Percentiles rank a stretch among this genome's conserved stretches.
Evolutionary conservation across 352 stramenopile species (phyloP).

Genomic region (Thalassiosira ordinaria): DNA sequence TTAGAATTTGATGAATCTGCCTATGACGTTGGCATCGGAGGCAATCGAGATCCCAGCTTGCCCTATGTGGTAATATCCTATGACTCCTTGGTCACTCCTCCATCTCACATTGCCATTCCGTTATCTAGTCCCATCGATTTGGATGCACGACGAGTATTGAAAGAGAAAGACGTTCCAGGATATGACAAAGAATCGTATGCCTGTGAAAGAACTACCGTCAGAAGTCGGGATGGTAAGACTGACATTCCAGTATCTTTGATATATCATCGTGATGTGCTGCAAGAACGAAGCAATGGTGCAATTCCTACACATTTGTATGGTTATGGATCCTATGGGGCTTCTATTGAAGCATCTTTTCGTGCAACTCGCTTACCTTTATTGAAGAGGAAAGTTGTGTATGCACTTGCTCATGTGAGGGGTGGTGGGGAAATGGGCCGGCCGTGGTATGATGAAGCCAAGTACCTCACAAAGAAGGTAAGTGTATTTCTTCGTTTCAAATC

Average conservation of each 20-base stretch:
- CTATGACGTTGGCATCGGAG: slow-evolving; percentile 88
- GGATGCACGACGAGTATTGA: slow-evolving; percentile 89
- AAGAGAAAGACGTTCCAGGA: slow-evolving; percentile 91
- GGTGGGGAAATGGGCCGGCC: slow-evolving; percentile 96
- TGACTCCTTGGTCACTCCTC: slow-evolving; percentile 92
- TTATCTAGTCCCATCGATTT: slow-evolving; percentile 78
- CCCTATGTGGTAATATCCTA: slow-evolving; percentile 91
- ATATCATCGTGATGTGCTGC: slow-evolving; percentile 76
- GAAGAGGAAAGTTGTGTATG: slow-evolving; percentile 95
- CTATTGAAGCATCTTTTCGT: slow-evolving; percentile 92
- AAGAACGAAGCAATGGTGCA: slow-evolving; percentile 34
- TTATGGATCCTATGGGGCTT: slow-evolving; percentile 95
- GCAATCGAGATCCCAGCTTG: slow-evolving; percentile 90
- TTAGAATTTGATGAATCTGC: slow-evolving; percentile 91
- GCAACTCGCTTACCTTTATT: slow-evolving; percentile 91
- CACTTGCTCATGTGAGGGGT: slow-evolving; percentile 96
- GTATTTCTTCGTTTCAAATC: too few relatives aligned
- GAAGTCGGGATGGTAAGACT: slow-evolving; percentile 88
- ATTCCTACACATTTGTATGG: slow-evolving; percentile 90
- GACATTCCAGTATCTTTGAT: slow-evolving; percentile 87
- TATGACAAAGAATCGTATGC: slow-evolving; percentile 93
- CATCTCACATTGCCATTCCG: slow-evolving; percentile 86
- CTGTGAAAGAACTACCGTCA: slow-evolving; percentile 90
- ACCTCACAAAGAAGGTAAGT: slow-evolving; percentile 95
- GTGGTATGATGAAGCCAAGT: slow-evolving; percentile 98